Evolutionary conservation across 805 yeast genomes (phyloP).

Genomic region (Yueomyces sp.): DNA sequence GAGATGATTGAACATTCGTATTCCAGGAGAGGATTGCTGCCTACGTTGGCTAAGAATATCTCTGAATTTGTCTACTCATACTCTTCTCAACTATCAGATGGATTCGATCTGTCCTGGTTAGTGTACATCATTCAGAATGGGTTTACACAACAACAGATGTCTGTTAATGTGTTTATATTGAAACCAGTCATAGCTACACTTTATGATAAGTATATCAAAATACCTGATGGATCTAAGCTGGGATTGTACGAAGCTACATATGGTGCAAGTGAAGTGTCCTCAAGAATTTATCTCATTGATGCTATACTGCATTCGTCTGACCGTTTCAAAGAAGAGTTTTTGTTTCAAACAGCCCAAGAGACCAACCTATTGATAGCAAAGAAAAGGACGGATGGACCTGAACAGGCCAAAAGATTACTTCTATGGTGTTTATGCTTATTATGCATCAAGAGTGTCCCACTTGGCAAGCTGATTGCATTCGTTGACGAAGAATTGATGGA

Average conservation of each 20-base stretch:
- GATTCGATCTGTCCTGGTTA: constrained; percentile 40
- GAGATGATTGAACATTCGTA: constrained; percentile 36
- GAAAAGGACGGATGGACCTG: constrained; percentile 52
- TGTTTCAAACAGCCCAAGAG: constrained; percentile 21
- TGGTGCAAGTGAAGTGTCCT: constrained; percentile 44
- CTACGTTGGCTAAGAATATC: constrained; percentile 38
- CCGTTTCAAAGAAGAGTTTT: constrained; percentile 12
- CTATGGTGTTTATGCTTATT: constrained; percentile 31
- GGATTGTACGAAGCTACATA: constrained; percentile 35
- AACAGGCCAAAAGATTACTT: constrained; percentile 51
- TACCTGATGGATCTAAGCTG: constrained; percentile 22
- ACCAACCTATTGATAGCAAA: constrained; percentile 33
- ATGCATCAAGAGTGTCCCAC: too few species aligned
- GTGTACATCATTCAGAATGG: constrained; percentile 33
- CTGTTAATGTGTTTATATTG: constrained; percentile 41
- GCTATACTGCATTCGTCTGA: constrained; percentile 27
- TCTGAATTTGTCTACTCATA: constrained; percentile 29
- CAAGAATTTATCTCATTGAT: constrained; percentile 37
- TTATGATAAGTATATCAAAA: constrained; percentile 26
- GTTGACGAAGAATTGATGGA: background rate
- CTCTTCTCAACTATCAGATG: constrained; percentile 1
- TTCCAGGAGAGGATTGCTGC: constrained; percentile 59
- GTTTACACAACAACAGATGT: constrained; percentile 38
- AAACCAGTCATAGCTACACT: constrained; percentile 39
- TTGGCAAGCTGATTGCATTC: background rate